Base-by-base conservation (phyloP, 2,329 filamentous ascomycete species). In the Pseudogymnoascus sp. region DNA sequence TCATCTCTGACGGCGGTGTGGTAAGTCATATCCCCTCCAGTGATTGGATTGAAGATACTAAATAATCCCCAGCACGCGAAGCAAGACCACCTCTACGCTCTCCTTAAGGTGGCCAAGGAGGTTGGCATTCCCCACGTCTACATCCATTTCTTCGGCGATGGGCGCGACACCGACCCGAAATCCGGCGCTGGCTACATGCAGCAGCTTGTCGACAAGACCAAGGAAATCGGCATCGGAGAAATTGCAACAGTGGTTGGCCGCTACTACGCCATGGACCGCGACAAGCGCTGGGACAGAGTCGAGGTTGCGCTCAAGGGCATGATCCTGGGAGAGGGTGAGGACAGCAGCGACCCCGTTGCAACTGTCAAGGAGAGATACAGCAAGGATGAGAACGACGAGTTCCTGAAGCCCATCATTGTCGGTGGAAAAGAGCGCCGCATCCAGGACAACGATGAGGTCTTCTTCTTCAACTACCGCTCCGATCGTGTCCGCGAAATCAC, bases 401-500 rank as follows among this genome's bases (percentile, higher is more conserved):
- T 99, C 82, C 79, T 99, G 67, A 96, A 95, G 78, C 94, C 94
- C 67, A 97, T 99, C 74, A 91, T 99, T 70, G 81, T 97, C 63
- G 90, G 90, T 65, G 94, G 92, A 68, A 83, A 90, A 67, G 89
- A 95, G 70, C 80, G 82, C 63, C 88, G 94, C 68, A 86, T 99
- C 72, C 85, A 96, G 79, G 88, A 88, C 89, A 75, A 67, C 66
- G 94, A 99, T 72, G 92, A 90, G 59, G 82, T 97, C 69, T 97
- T 97, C 83, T 97, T 97, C 84, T 99, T 99, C 89, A 99, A 99
- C 85, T 99, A 99, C 82, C 90, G 94, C 71, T 97, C 94, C 61
- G 94, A 99, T 74, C 92, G 94, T 74, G 92, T 92, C 59, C 89
- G 94, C 68, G 94, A 99, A 75, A 88, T 99, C 73, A 95, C 91